Conservation (phyloP, 2,329 filamentous ascomycete genomes). For the Talaromyces sp. region DNA sequence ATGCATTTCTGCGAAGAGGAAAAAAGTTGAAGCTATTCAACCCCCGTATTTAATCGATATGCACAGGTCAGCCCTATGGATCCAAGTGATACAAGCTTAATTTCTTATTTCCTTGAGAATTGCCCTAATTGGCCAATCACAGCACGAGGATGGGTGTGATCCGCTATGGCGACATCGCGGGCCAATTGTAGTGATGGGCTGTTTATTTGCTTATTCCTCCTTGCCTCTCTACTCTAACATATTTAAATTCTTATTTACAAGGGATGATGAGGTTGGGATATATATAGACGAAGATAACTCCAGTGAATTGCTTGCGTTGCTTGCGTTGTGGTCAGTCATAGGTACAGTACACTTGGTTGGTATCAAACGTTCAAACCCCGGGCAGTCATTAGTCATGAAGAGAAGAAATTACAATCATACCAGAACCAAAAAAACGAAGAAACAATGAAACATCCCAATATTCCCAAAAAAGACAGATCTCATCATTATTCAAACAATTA, state of each 20-base stretch:
- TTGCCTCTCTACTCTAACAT: background rate
- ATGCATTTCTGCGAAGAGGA: background rate
- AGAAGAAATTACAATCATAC: background rate
- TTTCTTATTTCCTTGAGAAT: background rate
- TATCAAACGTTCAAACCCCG: conserved; percentile 8
- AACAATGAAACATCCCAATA: background rate
- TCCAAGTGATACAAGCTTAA: conserved; percentile 12
- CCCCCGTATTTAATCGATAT: background rate
- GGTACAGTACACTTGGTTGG: conserved; percentile 8
- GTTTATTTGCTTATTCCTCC: background rate
- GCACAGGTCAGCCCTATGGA: conserved; percentile 12
- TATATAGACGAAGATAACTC: background rate
- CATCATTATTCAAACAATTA: background rate
- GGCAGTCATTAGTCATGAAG: conserved; percentile 13
- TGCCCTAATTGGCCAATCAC: conserved; percentile 8
- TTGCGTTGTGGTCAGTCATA: background rate
- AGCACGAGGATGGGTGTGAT: background rate
- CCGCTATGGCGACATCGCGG: conserved; percentile 21
- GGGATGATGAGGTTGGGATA: background rate
- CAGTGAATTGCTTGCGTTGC: conserved; percentile 4
- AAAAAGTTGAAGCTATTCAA: background rate
- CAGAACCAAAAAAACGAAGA: background rate
- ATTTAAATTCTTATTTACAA: background rate
- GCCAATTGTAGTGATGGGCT: conserved; percentile 13
- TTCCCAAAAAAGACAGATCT: background rate